These are phyloP conservation scores for Corinectria fuckeliana DNA, from an alignment of 2,329 filamentous ascomycete genomes.

Conservation along the genomic window DNA sequence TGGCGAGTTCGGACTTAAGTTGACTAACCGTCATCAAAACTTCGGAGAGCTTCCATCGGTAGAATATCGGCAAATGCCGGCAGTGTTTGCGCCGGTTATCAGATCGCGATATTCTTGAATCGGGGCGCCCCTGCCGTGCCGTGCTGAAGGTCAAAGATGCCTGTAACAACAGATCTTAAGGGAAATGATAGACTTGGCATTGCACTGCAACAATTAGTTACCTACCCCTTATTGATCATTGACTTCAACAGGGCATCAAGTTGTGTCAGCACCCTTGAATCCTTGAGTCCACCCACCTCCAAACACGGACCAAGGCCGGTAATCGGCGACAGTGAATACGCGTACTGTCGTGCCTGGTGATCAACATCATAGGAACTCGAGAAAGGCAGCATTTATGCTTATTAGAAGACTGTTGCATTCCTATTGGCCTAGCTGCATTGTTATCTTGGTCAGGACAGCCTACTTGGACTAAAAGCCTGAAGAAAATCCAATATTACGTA, in stretches of 20 bases:
- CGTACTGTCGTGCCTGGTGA: not conserved
- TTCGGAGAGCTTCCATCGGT: conserved; percentile 42
- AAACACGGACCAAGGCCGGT: too few relatives aligned
- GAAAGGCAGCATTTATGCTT: not conserved
- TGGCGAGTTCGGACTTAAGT: conserved; percentile 41
- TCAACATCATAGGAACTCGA: not conserved
- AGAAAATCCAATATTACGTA: too few relatives aligned
- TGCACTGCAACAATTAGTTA: too few relatives aligned
- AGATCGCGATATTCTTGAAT: conserved; percentile 31
- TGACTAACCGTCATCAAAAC: conserved; percentile 40
- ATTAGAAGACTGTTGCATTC: not conserved
- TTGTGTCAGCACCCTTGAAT: too few relatives aligned
- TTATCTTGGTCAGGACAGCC: too few relatives aligned
- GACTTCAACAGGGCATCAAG: too few relatives aligned
- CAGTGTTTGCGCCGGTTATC: conserved; percentile 23
- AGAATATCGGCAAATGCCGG: conserved; percentile 36
- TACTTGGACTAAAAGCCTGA: too few relatives aligned
- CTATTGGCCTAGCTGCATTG: not conserved
- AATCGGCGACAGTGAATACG: not conserved
- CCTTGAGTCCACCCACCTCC: too few relatives aligned
- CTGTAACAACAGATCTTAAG: too few relatives aligned
- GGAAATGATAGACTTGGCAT: too few relatives aligned
- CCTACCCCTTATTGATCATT: too few relatives aligned
- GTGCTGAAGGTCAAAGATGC: too few relatives aligned
- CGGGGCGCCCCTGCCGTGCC: conserved; percentile 24